Evolutionary conservation across 1,284 basidiomycete genomes (phyloP).

Genomic region (Papiliotrema laurentii): DNA sequence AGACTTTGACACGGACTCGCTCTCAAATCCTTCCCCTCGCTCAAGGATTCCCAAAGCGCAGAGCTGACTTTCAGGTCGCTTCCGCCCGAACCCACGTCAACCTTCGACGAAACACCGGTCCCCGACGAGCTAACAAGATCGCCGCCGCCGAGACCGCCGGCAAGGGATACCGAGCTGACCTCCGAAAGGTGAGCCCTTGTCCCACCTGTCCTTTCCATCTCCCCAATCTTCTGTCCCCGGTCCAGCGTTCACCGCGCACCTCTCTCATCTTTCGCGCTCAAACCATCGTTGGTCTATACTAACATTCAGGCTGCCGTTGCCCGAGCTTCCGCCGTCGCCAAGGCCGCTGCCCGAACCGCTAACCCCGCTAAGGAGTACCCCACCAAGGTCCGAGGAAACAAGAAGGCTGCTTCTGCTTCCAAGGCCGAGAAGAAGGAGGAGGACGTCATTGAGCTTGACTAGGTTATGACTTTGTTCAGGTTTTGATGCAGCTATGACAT

Average conservation of each 20-base stretch:
- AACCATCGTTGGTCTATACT: not conserved
- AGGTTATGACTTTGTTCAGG: conserved; percentile 4
- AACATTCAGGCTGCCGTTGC: conserved; percentile 66
- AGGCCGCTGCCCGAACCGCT: conserved; percentile 63
- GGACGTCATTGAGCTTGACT: conserved; percentile 47
- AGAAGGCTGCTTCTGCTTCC: conserved; percentile 60
- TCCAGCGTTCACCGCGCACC: not conserved
- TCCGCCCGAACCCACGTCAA: conserved; percentile 48
- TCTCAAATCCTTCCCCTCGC: too few species aligned
- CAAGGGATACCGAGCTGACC: conserved; percentile 75
- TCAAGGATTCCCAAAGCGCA: not conserved
- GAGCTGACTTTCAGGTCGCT: conserved; percentile 30
- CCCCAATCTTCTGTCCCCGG: not conserved
- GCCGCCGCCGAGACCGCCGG: conserved; percentile 60
- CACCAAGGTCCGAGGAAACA: conserved; percentile 73
- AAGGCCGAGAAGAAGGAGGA: conserved; percentile 50
- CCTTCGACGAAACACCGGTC: conserved; percentile 67
- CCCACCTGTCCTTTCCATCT: not conserved
- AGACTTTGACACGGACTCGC: too few species aligned
- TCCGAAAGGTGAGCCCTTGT: conserved; percentile 66
- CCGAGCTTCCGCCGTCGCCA: conserved; percentile 69
- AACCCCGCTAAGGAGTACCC: conserved; percentile 59
- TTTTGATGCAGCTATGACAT: not conserved
- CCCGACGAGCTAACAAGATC: conserved; percentile 69
- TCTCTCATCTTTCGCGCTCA: not conserved